phyloP scores from a whole-genome alignment of 1,139 yeast genomes.

The Suhomyces atakaporum region DNA sequence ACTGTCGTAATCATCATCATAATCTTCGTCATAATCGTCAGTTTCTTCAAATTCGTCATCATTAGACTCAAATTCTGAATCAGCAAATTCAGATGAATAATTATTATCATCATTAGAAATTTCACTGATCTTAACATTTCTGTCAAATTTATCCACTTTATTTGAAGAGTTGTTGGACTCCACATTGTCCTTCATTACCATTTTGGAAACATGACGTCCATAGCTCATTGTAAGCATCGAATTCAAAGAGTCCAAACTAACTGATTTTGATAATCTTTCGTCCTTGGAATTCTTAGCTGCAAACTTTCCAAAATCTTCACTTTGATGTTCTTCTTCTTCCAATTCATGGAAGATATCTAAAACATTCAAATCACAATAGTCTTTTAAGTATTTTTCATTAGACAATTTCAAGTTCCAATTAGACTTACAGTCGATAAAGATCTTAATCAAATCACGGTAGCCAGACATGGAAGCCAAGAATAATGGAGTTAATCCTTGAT shows the following conservation, averaged over 20 bases:
- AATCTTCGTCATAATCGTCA: constrained; percentile 22
- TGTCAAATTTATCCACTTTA: constrained; percentile 14
- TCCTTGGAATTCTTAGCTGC: constrained; percentile 14
- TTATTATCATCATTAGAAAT: constrained; percentile 20
- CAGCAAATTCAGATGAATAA: constrained; percentile 43
- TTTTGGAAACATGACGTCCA: constrained; percentile 46
- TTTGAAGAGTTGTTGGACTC: constrained; percentile 8
- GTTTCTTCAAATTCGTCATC: constrained; percentile 30
- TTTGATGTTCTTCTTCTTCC: constrained; percentile 20
- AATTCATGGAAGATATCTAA: constrained; percentile 51
- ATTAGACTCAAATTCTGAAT: constrained; percentile 42
- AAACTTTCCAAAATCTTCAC: constrained; percentile 17
- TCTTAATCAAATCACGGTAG: constrained; percentile 57
- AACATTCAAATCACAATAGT: constrained; percentile 66
- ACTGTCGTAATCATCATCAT: constrained; percentile 23
- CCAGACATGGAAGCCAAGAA: constrained; percentile 85
- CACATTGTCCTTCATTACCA: constrained; percentile 32
- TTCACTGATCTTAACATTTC: constrained; percentile 9
- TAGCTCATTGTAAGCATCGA: constrained; percentile 41
- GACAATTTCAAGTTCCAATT: constrained; percentile 57
- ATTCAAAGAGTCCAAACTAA: constrained; percentile 43
- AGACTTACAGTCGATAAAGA: constrained; percentile 65
- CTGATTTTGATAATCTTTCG: constrained; percentile 28
- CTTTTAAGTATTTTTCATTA: constrained; percentile 55
- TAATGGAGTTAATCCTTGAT: constrained; percentile 81